Evolutionary conservation across 306 rosid species (phyloP), one percentile per base, ranked within the genome.

Genomic region (Prunus mume): DNA sequence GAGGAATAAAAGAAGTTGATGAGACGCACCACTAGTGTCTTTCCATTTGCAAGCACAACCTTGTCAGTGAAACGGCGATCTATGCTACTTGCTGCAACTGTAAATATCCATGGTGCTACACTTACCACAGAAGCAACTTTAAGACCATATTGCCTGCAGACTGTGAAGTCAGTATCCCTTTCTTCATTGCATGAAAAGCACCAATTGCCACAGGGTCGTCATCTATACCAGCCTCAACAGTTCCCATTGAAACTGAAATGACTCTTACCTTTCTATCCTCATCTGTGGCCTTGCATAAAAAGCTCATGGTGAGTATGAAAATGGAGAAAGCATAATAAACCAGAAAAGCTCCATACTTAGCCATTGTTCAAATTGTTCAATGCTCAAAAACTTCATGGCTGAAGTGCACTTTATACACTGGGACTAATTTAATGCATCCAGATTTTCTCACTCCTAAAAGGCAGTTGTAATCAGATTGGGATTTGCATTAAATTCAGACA

Each of bases 71-170:
- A 46, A 25, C 22, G 45, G 18, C 82, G 68, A 20, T 88, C 87
- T 5, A 27, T 88, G 54, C 56, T 80, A 20, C 90, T 86, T 30
- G 92, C 88, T 50, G 81, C 88, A 3, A 82, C 87, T 6, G 78
- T 10, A 14, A 88, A 45, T 8, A 86, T 3, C 90, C 88, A 88
- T 1, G 90, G 90, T n/a, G 88, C 86, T 17, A 81, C 30, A 50
- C 85, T 81, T 43, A 17, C 0, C 2, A 71, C 34, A 0, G 81
- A 2, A 25, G 47, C 45, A 6, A 1, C 1, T 11, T 0, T 1
- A 2, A 82, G 85, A 2, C 92, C 13, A 2, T 1, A 41, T 88
- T 88, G 4, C 90, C 90, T 0, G 87, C 88, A 12, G 84, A 15
- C 8, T 82, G 61, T n/a, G 69, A 62, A 22, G 87, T 82, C 7